Base-by-base conservation (phyloP, 805 yeast species). In the Komagataella pastoris region DNA sequence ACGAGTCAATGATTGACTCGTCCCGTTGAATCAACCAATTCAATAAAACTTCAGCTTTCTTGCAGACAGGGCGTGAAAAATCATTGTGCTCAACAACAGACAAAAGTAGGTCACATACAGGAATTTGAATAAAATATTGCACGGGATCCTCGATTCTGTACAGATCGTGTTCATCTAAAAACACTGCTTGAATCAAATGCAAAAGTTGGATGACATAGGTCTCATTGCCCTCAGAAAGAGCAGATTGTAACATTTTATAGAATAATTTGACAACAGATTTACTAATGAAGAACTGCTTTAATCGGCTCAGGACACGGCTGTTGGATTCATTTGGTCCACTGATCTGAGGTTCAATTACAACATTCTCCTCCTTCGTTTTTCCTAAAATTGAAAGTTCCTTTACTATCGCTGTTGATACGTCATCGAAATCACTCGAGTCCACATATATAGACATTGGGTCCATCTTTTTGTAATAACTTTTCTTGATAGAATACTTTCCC, bases 141-240 rank as follows among this genome's bases (percentile, higher is more conserved):
- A 30, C 40, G 3, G 40, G 40, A 18, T 55, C 50, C 18, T 56
- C 46, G 24, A 67, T 53, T 1, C 58, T 58, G 54, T 60, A 59
- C 17, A 17, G 8, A 2, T 66, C 58, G n/a, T 72, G 73, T 36
- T 73, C 69, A 68, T 55, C 24, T 61, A 65, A 49, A 17, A 85
- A 59, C 6, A 82, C 69, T 5, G 86, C 90, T 66, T 85, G 88
- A 2, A 83, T 56, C 49, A 86, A 69, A 61, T 85, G 93, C 44
- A 86, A 69, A n/a, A 82, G 59, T 47, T 78, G 80, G 17, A 80
- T 76, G 43, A 83, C 63, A 57, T 70, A 82, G 0, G 77, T 67
- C 51, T 81, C 84, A 51, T 79, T 76, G 1, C 72, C 70, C 0
- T 69, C 65, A 49, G 72, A 73, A 19, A 81, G 65, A 0, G 85